Conservation (phyloP, 225 moss, liverwort and hornwort genomes). For the Rhytidiadelphus loreus region DNA sequence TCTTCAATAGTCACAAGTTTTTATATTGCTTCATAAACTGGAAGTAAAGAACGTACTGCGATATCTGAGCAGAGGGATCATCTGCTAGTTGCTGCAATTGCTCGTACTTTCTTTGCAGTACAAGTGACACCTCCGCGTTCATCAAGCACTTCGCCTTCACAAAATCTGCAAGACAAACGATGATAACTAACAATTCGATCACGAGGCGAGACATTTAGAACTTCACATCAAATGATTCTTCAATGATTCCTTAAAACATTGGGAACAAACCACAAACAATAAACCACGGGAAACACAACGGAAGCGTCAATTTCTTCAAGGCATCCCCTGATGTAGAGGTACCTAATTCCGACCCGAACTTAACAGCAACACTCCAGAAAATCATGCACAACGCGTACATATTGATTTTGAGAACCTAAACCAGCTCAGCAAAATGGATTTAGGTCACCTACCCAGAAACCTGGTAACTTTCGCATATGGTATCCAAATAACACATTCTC, state of each 20-base stretch:
- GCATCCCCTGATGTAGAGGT: not conserved
- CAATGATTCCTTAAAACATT: not conserved
- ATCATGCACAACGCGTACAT: not conserved
- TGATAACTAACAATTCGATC: not conserved
- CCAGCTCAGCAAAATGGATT: not conserved
- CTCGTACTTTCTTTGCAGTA: constrained; percentile 84
- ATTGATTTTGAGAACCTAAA: not conserved
- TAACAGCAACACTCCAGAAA: not conserved
- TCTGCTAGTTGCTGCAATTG: constrained; percentile 83
- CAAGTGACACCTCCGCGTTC: constrained; percentile 89
- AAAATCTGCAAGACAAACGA: constrained; percentile 49
- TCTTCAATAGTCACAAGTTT: not conserved
- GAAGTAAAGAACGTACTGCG: constrained; percentile 33
- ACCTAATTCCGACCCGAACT: not conserved
- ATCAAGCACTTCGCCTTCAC: constrained; percentile 97
- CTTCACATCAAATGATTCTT: not conserved
- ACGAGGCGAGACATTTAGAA: not conserved
- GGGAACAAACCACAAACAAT: not conserved
- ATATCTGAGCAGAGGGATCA: constrained; percentile 90
- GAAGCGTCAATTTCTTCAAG: not conserved
- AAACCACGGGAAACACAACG: not conserved
- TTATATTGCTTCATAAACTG: not conserved
- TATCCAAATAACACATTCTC: not conserved
- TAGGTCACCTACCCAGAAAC: not conserved
- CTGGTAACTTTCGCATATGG: not conserved